Conservation (phyloP, 257 asterid genomes). For the Cynanchum wilfordii region DNA sequence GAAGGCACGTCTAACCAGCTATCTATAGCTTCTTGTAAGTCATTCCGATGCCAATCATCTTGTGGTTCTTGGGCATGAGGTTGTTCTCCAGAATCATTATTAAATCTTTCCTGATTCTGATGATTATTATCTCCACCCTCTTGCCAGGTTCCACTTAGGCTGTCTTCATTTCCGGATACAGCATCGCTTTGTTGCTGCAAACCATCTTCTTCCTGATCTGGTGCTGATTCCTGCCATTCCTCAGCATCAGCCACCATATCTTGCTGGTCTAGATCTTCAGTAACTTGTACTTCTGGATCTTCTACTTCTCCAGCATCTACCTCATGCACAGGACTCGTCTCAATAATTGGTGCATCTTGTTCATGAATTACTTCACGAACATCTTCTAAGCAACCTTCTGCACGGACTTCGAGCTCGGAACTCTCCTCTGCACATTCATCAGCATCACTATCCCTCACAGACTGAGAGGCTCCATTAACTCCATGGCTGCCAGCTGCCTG, state of each 20-base stretch:
- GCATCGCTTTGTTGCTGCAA: slow-evolving; percentile 26
- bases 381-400: slow-evolving; percentile 13
- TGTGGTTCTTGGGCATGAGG: slow-evolving; percentile 41
- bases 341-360: slow-evolving; percentile 25
- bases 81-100: slow-evolving; percentile 33
- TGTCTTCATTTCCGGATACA: slow-evolving; percentile 28
- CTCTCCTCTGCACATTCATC: slow-evolving; percentile 27
- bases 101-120: slow-evolving; percentile 36
- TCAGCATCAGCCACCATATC: slow-evolving; percentile 36
- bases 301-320: slow-evolving; percentile 17
- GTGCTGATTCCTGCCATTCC: slow-evolving; percentile 31
- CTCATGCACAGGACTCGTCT: slow-evolving; percentile 23
- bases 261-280: slow-evolving; percentile 37
- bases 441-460: slow-evolving; percentile 11
- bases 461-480: slow-evolving; percentile 19
- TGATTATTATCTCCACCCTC: slow-evolving; percentile 32
- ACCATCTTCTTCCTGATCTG: slow-evolving; percentile 31
- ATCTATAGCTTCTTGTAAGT: slow-evolving; percentile 54
- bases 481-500: slow-evolving; percentile 19
- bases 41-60: slow-evolving; percentile 52
- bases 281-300: slow-evolving; percentile 23
- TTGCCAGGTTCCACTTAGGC: slow-evolving; percentile 29
- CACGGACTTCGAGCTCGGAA: slow-evolving; percentile 18
- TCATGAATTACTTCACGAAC: slow-evolving; percentile 29
- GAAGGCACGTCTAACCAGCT: slow-evolving; percentile 68